A percentile compares a stretch with the other conserved stretches of the same genome.
Evolutionary conservation across 495 filamentous ascomycete genomes (phyloP).

Genomic region (Beverwykella pulmonaria): DNA sequence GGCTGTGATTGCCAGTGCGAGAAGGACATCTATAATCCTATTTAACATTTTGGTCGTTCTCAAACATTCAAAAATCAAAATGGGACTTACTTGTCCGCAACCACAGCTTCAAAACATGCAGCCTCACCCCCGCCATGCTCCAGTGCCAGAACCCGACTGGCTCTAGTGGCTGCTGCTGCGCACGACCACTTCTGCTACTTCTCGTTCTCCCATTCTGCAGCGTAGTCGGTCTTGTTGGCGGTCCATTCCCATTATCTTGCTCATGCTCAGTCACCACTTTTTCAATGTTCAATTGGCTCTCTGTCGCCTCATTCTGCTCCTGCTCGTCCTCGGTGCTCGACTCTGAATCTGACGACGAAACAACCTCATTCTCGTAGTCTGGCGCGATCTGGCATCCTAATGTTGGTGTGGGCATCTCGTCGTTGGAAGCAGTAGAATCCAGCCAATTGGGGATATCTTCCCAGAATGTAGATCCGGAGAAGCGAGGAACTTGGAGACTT

Average conservation of each 20-base stretch:
- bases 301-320: not conserved
- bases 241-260: not conserved
- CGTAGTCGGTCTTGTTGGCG: conserved; percentile 7
- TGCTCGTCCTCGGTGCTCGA: conserved; percentile 1
- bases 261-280: conserved; percentile 28
- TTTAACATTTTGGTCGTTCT: conserved; percentile 6
- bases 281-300: conserved; percentile 15
- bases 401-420: conserved; percentile 9
- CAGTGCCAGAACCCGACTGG: conserved; percentile 58
- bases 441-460: not conserved
- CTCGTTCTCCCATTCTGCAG: conserved; percentile 24
- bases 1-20: conserved; percentile 56
- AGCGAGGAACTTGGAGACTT: too few relatives aligned
- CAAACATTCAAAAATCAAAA: not conserved
- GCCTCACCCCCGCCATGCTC: conserved; percentile 51
- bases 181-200: conserved; percentile 16
- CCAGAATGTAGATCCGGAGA: too few relatives aligned
- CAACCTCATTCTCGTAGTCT: conserved; percentile 10
- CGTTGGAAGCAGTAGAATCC: not conserved
- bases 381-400: conserved; percentile 34
- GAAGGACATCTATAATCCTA: conserved; percentile 49
- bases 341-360: conserved; percentile 10
- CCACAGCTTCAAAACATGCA: conserved; percentile 51
- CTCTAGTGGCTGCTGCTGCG: not conserved
- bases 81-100: conserved; percentile 46